A percentile compares a stretch with the other conserved stretches of the same genome.
Conservation (phyloP, 805 yeast species). For the Candida khao-thaluensis region DNA sequence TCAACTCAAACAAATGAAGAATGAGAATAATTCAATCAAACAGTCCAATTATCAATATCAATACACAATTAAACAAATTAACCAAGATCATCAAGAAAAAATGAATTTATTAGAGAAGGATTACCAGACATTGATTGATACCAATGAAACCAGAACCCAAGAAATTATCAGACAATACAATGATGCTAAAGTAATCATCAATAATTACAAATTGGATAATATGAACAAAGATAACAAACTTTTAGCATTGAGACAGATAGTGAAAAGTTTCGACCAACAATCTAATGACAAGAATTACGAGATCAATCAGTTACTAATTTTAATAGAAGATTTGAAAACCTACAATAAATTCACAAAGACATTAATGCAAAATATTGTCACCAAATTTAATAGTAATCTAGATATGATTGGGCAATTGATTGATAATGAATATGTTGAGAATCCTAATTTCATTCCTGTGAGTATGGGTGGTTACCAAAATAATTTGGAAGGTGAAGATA, state of each 20-base stretch:
- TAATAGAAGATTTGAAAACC: conserved; percentile 9
- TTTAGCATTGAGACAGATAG: conserved; percentile 8
- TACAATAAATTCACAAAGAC: conserved; percentile 11
- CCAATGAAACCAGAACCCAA: not conserved
- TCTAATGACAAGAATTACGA: conserved; percentile 3
- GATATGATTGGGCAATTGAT: conserved; percentile 13
- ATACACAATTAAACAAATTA: conserved; percentile 2
- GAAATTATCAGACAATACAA: conserved; percentile 4
- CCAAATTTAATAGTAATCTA: conserved; percentile 8
- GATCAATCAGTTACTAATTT: not conserved
- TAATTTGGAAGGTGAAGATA: conserved; percentile 7
- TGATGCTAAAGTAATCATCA: not conserved
- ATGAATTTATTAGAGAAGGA: conserved; percentile 1
- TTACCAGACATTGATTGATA: conserved; percentile 8
- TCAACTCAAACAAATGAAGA: conserved; percentile 11
- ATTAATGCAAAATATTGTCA: conserved; percentile 13
- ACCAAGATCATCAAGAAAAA: conserved; percentile 1
- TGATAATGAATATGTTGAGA: conserved; percentile 9
- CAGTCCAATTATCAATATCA: conserved; percentile 14
- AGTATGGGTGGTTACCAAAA: not conserved
- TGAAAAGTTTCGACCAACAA: conserved; percentile 8
- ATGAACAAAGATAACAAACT: conserved; percentile 8
- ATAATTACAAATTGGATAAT: conserved; percentile 1
- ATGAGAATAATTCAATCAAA: conserved; percentile 12
- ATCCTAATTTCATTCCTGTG: not conserved